These are phyloP conservation scores for Fusarium ambrosium DNA, from an alignment of 2,329 filamentous ascomycete genomes.

Conservation along the genomic window DNA sequence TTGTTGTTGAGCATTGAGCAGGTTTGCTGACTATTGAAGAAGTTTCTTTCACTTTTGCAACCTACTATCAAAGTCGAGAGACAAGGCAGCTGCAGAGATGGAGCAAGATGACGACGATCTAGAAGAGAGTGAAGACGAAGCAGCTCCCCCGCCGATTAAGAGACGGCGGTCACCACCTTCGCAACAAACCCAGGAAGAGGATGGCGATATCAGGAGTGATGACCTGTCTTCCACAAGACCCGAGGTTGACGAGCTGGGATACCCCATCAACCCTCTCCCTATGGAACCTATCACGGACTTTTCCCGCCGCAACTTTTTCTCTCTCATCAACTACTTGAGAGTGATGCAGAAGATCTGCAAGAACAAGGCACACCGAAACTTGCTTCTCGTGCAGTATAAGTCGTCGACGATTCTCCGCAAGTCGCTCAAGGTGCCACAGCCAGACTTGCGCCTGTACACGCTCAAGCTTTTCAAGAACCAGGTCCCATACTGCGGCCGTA, in stretches of 20 bases:
- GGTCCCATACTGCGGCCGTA: conserved; percentile 96
- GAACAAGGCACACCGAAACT: conserved; percentile 92
- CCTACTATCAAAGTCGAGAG: conserved; percentile 68
- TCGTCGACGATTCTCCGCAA: conserved; percentile 93
- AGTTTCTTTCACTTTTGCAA: conserved; percentile 96
- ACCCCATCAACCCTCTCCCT: conserved; percentile 79
- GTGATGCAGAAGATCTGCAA: conserved; percentile 98
- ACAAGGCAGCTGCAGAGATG: conserved; percentile 51
- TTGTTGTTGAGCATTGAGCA: not conserved
- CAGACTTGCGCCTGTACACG: conserved; percentile 89
- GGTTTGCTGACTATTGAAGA: conserved; percentile 51
- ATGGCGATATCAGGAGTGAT: conserved; percentile 50
- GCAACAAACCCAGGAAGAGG: conserved; percentile 45
- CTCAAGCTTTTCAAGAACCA: conserved; percentile 99
- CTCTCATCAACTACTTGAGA: conserved; percentile 93
- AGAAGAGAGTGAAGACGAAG: conserved; percentile 78
- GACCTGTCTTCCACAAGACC: conserved; percentile 59
- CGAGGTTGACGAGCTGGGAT: conserved; percentile 89
- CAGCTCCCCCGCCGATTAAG: conserved; percentile 86
- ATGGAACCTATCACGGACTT: conserved; percentile 86
- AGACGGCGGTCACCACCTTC: conserved; percentile 63
- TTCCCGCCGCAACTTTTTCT: conserved; percentile 95
- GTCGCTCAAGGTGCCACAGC: conserved; percentile 90
- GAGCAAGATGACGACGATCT: conserved; percentile 54
- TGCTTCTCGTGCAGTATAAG: conserved; percentile 96